A percentile compares a stretch with the other conserved stretches of the same genome.
These are phyloP conservation scores for Trichophaea hybrida DNA, from an alignment of 2,329 filamentous ascomycete genomes.

Conservation along the genomic window DNA sequence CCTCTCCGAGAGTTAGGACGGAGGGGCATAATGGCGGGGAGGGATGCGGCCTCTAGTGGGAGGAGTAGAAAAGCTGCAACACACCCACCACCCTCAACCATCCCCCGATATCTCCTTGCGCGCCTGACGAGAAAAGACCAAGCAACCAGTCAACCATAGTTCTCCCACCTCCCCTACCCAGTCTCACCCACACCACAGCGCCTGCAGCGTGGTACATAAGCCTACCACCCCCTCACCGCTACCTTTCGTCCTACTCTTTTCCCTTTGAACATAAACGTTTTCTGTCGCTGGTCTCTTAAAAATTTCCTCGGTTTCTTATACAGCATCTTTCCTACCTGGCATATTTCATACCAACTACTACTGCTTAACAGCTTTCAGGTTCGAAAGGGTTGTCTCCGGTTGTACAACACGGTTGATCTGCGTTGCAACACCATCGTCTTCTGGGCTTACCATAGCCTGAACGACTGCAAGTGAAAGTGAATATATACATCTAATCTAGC, in stretches of 20 bases:
- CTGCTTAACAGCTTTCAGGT: neutral
- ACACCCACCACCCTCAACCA: no score
- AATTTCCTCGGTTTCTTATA: neutral
- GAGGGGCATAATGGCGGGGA: neutral
- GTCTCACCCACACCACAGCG: neutral
- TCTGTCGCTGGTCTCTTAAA: neutral
- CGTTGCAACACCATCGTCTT: neutral
- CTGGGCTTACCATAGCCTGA: neutral
- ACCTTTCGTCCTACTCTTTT: neutral
- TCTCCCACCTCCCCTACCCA: neutral
- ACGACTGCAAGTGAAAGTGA: neutral
- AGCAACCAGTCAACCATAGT: neutral
- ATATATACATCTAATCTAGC: neutral
- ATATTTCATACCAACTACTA: neutral
- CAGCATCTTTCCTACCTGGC: neutral
- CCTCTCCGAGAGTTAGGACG: no score
- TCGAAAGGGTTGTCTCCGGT: neutral
- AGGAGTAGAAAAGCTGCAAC: no score
- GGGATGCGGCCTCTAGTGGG: neutral
- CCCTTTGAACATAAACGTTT: neutral
- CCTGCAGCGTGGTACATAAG: slow-evolving; percentile 2
- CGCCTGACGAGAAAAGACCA: neutral
- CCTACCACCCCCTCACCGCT: neutral
- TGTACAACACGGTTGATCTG: neutral
- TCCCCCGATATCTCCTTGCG: neutral